These are phyloP conservation scores for Pseudocercospora crystallina DNA, from an alignment of 2,329 filamentous ascomycete genomes.

Conservation along the genomic window DNA sequence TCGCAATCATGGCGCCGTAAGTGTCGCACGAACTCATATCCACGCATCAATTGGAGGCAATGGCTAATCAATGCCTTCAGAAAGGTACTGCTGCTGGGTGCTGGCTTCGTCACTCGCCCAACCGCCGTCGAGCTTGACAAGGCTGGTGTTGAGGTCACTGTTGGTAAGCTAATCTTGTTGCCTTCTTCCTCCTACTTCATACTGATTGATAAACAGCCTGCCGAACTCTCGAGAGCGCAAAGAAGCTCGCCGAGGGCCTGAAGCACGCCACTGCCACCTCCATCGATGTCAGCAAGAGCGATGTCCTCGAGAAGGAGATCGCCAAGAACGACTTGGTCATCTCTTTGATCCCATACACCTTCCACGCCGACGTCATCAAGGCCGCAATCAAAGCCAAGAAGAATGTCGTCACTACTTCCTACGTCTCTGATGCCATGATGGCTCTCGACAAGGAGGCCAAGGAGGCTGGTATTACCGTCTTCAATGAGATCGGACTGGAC, in stretches of 20 bases:
- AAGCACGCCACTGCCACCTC: slow-evolving; percentile 73
- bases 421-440: slow-evolving; percentile 88
- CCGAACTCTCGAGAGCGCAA: slow-evolving; percentile 73
- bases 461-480: slow-evolving; percentile 90
- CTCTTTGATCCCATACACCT: slow-evolving; percentile 83
- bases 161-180: slow-evolving; percentile 45
- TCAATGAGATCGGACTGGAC: slow-evolving; percentile 89
- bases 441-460: slow-evolving; percentile 81
- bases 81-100: slow-evolving; percentile 52
- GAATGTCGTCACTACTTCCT: slow-evolving; percentile 92
- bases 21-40: neutral
- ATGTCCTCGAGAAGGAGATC: slow-evolving; percentile 77
- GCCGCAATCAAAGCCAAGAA: slow-evolving; percentile 90
- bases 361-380: slow-evolving; percentile 87
- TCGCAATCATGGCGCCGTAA: slow-evolving; percentile 11
- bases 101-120: slow-evolving; percentile 57
- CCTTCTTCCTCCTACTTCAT: neutral
- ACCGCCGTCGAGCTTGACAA: slow-evolving; percentile 60
- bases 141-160: slow-evolving; percentile 57
- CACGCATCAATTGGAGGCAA: neutral
- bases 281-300: slow-evolving; percentile 76
- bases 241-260: slow-evolving; percentile 72
- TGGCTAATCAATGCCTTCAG: slow-evolving; percentile 16
- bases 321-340: slow-evolving; percentile 61
- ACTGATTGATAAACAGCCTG: slow-evolving; percentile 58